Evolutionary conservation across 2,329 filamentous ascomycete species (phyloP).

Genomic region (Ascochyta koolunga): DNA sequence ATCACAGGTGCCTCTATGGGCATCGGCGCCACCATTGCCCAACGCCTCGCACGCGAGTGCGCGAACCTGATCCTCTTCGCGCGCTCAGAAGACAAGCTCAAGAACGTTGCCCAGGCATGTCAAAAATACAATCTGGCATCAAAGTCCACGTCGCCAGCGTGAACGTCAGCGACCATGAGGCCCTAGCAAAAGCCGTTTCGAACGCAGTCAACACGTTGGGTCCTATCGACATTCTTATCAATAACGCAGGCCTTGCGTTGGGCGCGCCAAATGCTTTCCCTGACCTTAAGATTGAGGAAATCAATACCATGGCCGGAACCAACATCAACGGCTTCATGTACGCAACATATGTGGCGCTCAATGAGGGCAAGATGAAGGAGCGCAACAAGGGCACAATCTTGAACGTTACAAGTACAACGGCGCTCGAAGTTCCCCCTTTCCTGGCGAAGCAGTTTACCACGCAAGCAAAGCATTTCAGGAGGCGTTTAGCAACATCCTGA

Average conservation of each 20-base stretch:
- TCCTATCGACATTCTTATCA: constrained; percentile 54
- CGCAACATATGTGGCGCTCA: constrained; percentile 54
- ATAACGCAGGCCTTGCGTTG: constrained; percentile 57
- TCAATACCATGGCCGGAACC: constrained; percentile 55
- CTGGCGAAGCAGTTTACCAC: constrained; percentile 58
- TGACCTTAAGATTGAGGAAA: constrained; percentile 50
- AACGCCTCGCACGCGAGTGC: constrained; percentile 46
- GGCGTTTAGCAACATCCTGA: constrained; percentile 56
- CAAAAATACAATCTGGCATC: constrained; percentile 13
- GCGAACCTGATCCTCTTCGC: constrained; percentile 54
- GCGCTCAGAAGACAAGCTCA: constrained; percentile 43
- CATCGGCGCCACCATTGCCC: constrained; percentile 55
- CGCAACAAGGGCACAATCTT: constrained; percentile 54
- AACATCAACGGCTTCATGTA: constrained; percentile 59
- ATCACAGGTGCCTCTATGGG: constrained; percentile 55
- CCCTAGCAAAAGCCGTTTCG: constrained; percentile 35
- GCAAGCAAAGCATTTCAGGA: constrained; percentile 56
- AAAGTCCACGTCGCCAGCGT: constrained; percentile 41
- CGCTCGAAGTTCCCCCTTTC: constrained; percentile 57
- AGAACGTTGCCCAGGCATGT: constrained; percentile 25
- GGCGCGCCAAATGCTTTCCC: constrained; percentile 54
- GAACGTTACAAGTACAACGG: constrained; percentile 57
- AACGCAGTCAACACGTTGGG: constrained; percentile 36
- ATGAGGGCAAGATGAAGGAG: constrained; percentile 49
- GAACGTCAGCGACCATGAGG: constrained; percentile 41